A percentile compares a stretch with the other conserved stretches of the same genome.
Evolutionary conservation across 163 green algal genomes (phyloP).

Genomic region (Chlorella variabilis): DNA sequence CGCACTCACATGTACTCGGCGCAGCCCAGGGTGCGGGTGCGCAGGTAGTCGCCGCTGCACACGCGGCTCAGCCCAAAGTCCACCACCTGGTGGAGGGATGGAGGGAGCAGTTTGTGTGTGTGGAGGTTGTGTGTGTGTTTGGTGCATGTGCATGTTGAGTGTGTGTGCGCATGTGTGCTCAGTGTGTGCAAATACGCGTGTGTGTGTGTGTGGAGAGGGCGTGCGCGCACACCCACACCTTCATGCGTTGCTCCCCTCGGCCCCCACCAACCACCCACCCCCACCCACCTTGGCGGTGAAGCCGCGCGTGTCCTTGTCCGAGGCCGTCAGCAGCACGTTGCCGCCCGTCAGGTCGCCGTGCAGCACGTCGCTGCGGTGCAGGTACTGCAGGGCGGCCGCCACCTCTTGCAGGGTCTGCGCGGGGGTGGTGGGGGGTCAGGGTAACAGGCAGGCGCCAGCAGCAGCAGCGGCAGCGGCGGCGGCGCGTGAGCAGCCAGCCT

Average conservation of each 20-base stretch:
- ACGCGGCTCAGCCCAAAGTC: slow-evolving; percentile 56
- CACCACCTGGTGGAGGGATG: slow-evolving; percentile 40
- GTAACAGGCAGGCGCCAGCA: too few species aligned
- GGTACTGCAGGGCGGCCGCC: slow-evolving; percentile 57
- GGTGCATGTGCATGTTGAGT: too few species aligned
- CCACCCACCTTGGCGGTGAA: slow-evolving; percentile 64
- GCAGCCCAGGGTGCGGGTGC: slow-evolving; percentile 49
- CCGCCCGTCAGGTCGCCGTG: slow-evolving; percentile 70
- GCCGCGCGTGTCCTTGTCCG: slow-evolving; percentile 58
- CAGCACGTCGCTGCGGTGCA: slow-evolving; percentile 68
- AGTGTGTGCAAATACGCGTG: too few species aligned
- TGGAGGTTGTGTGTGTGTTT: too few species aligned
- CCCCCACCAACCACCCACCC: background rate
- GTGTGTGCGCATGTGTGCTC: too few species aligned
- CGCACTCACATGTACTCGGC: slow-evolving; percentile 52
- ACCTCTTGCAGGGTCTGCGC: slow-evolving; percentile 52
- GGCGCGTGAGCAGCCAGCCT: too few species aligned
- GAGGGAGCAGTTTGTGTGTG: too few species aligned
- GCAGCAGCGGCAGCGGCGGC: too few species aligned
- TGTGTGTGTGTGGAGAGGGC: background rate
- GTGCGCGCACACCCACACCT: too few species aligned
- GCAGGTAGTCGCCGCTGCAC: slow-evolving; percentile 41
- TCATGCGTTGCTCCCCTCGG: background rate
- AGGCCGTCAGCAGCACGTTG: slow-evolving; percentile 69
- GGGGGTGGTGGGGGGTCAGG: too few species aligned